Evolutionary conservation across 2,329 filamentous ascomycete species (phyloP), one percentile per base, ranked within the genome.

Genomic region (Sarocladium brachiariae): DNA sequence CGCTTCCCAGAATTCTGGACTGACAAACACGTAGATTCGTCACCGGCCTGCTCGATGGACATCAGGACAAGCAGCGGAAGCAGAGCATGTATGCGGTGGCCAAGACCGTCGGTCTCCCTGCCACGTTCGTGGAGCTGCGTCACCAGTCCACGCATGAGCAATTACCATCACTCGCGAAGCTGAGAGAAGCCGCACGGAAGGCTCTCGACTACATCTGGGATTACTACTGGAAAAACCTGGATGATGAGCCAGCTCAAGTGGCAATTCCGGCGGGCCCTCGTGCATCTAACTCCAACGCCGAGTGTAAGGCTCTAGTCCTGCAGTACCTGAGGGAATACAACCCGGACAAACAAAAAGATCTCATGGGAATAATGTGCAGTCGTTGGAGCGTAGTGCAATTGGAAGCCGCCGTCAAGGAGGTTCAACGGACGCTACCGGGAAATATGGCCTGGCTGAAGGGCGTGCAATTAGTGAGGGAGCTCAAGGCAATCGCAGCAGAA

Each of bases 131-230:
- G 50, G 90, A 95, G 71, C 74, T 95, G 52, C 81, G 91, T 41
- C 91, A 96, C 65, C 87, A 95, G 69, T 88, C 87, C 38, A 95
- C 90, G 35, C 91, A 97, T 65, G 88, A 95, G 65, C 87, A 90
- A 63, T 72, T 96, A 51, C 91, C 91, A 0, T 83, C 84, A 1
- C 72, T 96, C 50, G 75, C 79, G 10, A 83, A 89, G 55, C 72
- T 96, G 54, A 80, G 89, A 49, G 76, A 76, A 31, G 86, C 86
- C 1, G 81, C 86, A 1, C 70, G 75, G 55, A 81, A 85, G 58
- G 88, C 86, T 1, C 72, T 96, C 54, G 73, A 75, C 39, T 96
- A 91, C 91, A 83, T 96, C 49, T 96, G 89, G 88, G 77, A 83
- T 50, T 88, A 88, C 65, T 96, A 95, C 71, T 97, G 91, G 91